A percentile compares a stretch with the other conserved stretches of the same genome.
Conservation (phyloP, 2,329 filamentous ascomycete species). For the Huntiella decipiens region DNA sequence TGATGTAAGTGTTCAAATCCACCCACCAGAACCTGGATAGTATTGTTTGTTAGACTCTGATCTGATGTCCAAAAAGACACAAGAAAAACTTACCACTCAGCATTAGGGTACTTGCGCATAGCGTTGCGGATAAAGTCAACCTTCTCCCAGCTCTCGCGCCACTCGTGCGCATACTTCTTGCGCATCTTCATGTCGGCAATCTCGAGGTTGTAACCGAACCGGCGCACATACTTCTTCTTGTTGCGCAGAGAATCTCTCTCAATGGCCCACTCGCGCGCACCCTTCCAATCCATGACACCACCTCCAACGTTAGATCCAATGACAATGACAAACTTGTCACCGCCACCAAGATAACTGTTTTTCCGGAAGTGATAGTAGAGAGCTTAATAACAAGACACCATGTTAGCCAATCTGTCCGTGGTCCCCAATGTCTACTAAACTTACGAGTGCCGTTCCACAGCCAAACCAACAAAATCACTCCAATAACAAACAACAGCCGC, state of each 20-base stretch:
- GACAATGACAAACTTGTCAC: conserved; percentile 83
- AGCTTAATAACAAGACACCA: conserved; percentile 18
- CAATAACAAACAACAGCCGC: conserved; percentile 37
- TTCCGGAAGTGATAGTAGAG: conserved; percentile 48
- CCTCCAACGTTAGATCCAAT: conserved; percentile 86
- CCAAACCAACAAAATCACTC: conserved; percentile 41
- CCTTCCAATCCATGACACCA: conserved; percentile 98
- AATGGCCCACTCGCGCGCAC: conserved; percentile 91
- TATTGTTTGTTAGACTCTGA: background rate
- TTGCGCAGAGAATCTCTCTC: conserved; percentile 91
- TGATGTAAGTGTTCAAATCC: conserved; percentile 91
- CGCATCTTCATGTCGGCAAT: conserved; percentile 98
- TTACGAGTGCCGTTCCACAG: conserved; percentile 57
- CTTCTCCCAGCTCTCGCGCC: conserved; percentile 99
- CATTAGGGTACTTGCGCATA: conserved; percentile 83
- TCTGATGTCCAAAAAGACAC: too few relatives aligned
- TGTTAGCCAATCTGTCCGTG: too few relatives aligned
- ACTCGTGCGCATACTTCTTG: conserved; percentile 96
- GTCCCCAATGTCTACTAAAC: conserved; percentile 19
- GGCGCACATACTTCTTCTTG: conserved; percentile 70
- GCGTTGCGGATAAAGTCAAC: conserved; percentile 80
- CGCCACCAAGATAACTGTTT: conserved; percentile 56
- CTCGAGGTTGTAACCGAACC: conserved; percentile 90
- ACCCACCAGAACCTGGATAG: conserved; percentile 91
- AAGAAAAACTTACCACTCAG: conserved; percentile 64